Percentiles rank a stretch among this genome's conserved stretches.
Evolutionary conservation across 257 asterid genomes (phyloP).

Genomic region (Craterostigma plantagineum): DNA sequence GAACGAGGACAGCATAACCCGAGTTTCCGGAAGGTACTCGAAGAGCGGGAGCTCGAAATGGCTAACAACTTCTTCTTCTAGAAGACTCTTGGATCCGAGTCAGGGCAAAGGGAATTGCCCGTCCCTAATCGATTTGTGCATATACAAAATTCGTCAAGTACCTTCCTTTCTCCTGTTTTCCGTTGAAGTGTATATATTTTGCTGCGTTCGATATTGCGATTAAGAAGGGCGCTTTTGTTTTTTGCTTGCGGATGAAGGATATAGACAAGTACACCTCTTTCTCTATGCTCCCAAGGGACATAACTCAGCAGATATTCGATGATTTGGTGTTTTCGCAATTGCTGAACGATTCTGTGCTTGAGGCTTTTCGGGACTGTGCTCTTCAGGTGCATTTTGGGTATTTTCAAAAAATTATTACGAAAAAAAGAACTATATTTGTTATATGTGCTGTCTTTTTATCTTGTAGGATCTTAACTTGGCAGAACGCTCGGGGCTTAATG

Average conservation of each 20-base stretch:
- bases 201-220: too few species aligned
- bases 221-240: too few species aligned
- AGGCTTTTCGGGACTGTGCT: constrained; percentile 91
- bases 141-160: constrained; percentile 59
- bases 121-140: constrained; percentile 73
- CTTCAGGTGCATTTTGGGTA: constrained; percentile 71
- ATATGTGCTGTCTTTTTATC: constrained; percentile 3
- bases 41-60: constrained; percentile 97
- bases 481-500: constrained; percentile 59
- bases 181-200: too few species aligned
- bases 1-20: constrained; percentile 23
- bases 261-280: constrained; percentile 40
- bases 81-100: constrained; percentile 34
- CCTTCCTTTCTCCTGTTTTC: constrained; percentile 3
- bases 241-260: constrained; percentile 32
- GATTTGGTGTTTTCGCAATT: constrained; percentile 56
- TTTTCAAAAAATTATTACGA: too few species aligned
- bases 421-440: too few species aligned
- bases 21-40: constrained; percentile 49
- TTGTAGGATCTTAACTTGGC: constrained; percentile 81
- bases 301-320: constrained; percentile 80
- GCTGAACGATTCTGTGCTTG: constrained; percentile 36
- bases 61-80: constrained; percentile 50
- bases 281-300: constrained; percentile 76
- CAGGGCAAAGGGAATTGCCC: constrained; percentile 43